These are phyloP conservation scores for Gyrodon lividus DNA, from an alignment of 768 basidiomycete species.

Conservation along the genomic window DNA sequence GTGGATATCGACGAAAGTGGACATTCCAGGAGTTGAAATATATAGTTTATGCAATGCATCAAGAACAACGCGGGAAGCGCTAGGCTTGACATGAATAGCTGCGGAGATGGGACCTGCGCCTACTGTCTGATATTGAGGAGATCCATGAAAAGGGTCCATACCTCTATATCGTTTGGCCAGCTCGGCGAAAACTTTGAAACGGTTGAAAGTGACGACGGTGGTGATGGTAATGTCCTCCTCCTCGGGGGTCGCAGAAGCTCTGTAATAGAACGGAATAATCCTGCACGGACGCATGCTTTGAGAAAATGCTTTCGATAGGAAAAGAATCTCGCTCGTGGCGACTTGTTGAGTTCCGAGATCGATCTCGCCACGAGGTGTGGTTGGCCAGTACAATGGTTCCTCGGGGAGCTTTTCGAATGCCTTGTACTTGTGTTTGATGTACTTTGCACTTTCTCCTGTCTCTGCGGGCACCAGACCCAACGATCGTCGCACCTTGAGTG, in stretches of 20 bases:
- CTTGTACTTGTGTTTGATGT: conserved; percentile 1
- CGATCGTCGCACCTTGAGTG: conserved; percentile 8
- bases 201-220: conserved; percentile 77
- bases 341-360: conserved; percentile 10
- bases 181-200: conserved; percentile 68
- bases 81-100: conserved; percentile 64
- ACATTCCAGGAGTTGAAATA: conserved; percentile 62
- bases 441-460: neutral
- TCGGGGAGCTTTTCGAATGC: conserved; percentile 7
- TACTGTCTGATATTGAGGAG: neutral
- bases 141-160: conserved; percentile 26
- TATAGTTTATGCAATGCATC: conserved; percentile 66
- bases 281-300: conserved; percentile 69
- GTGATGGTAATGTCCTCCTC: conserved; percentile 79
- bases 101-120: conserved; percentile 80
- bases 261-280: conserved; percentile 81
- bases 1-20: conserved; percentile 76
- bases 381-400: conserved; percentile 24
- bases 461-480: neutral
- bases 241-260: conserved; percentile 55
- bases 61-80: conserved; percentile 47
- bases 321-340: conserved; percentile 45
- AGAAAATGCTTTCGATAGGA: conserved; percentile 70
- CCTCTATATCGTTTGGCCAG: conserved; percentile 80
- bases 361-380: neutral